Evolutionary conservation across 495 filamentous ascomycete genomes (phyloP), one percentile per base, ranked within the genome.

Genomic region (Parmelia sp.): DNA sequence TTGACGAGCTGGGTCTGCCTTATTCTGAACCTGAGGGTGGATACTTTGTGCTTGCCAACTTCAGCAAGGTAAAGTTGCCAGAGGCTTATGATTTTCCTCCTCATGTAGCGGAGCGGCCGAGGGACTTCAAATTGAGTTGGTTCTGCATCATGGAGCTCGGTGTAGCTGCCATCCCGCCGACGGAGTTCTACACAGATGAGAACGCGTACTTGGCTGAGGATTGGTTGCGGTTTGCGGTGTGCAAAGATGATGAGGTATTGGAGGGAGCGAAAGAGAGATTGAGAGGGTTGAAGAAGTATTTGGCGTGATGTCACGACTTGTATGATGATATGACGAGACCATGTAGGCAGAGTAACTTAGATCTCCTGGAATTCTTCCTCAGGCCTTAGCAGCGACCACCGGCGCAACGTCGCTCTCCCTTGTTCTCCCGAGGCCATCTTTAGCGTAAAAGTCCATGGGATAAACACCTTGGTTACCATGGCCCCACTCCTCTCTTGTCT

Each of bases 371-470:
- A 5, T 17, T 21, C 17, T 21, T 55, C 14, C 29, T 63, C 57
- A 71, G n/a, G 27, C 67, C n/a, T 69, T 67, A 9, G 67, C 61
- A 14, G 55, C 29, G 14, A 65, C 45, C 27, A 66, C 33, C 27
- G 44, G n/a, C 19, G 64, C 33, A 35, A 65, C 31, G 23, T 64
- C 60, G 6, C 37, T 74, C 47, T 80, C 80, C 73, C 77, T 90
- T 31, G 88, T 90, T 71, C 95, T 84, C 19, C 94, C 94, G 42
- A 98, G 74, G 0, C 94, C 94, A 17, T 96, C 91, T 73, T 89
- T 94, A 0, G 86, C 90, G 79, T 98, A 98, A 67, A 94, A 98
- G 75, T 97, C 92, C 94, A 98, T 98, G 8, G 90, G 91, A 75
- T 98, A 98, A n/a, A 92, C 82, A 7, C 84, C 88, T 21, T 78